These are phyloP conservation scores for Stagonosporopsis tanaceti DNA, from an alignment of 2,329 filamentous ascomycete species.

Conservation along the genomic window DNA sequence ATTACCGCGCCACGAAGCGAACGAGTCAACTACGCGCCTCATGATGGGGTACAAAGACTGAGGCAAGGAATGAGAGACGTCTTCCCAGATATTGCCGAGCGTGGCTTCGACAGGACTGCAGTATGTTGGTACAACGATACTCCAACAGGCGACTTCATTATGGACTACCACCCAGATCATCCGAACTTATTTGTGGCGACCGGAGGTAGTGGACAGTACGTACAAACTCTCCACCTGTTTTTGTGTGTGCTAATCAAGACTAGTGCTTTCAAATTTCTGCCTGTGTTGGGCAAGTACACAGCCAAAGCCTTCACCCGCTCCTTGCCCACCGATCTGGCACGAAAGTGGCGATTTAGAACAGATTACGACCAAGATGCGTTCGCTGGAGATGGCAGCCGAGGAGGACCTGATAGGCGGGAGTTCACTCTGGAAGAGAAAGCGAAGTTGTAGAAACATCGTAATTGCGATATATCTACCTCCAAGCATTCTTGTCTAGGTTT, in stretches of 20 bases:
- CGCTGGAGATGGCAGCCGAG: slow-evolving; percentile 2
- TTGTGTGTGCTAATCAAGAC: background rate
- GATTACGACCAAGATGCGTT: background rate
- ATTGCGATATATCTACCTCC: background rate
- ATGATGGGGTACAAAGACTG: background rate
- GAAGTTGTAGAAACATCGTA: background rate
- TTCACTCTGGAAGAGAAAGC: background rate
- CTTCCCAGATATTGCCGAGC: background rate
- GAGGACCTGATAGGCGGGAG: background rate
- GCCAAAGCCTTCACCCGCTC: background rate
- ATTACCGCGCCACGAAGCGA: background rate
- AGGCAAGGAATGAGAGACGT: background rate
- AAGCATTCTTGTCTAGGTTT: background rate
- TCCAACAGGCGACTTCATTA: background rate
- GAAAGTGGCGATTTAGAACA: background rate
- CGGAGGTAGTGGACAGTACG: background rate
- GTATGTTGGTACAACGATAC: slow-evolving; percentile 3
- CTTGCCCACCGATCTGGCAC: background rate
- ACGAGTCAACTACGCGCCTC: background rate
- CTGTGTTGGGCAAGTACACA: slow-evolving; percentile 25
- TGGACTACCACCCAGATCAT: background rate
- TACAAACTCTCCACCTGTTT: background rate
- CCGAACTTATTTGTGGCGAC: slow-evolving; percentile 1
- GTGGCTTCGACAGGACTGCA: background rate
- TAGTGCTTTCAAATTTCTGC: slow-evolving; percentile 36